Percentiles rank a stretch among this genome's conserved stretches.
Conservation (phyloP, 495 filamentous ascomycete species). For the Penicillium waksmanii region DNA sequence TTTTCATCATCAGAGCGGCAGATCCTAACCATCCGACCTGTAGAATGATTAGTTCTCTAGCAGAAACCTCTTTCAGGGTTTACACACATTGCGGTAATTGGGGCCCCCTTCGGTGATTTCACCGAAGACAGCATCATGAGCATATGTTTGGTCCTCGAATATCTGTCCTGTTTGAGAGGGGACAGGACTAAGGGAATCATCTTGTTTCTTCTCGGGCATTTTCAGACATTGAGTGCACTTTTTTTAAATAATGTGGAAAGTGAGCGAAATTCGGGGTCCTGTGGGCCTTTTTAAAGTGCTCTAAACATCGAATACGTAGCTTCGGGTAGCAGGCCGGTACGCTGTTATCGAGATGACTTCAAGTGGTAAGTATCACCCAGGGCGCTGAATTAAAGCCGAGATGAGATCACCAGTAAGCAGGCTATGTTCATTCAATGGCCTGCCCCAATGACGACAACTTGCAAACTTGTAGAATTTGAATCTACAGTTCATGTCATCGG, state of each 20-base stretch:
- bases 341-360: not conserved
- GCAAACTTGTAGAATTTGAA: not conserved
- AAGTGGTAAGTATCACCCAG: not conserved
- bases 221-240: conserved; percentile 6
- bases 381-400: not conserved
- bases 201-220: conserved; percentile 20
- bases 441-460: not conserved
- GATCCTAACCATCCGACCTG: conserved; percentile 44
- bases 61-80: not conserved
- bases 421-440: not conserved
- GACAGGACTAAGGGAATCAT: conserved; percentile 1
- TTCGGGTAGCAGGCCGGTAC: conserved; percentile 2
- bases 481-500: not conserved
- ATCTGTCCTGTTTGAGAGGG: conserved; percentile 15
- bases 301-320: not conserved
- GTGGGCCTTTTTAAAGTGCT: conserved; percentile 5
- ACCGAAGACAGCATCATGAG: conserved; percentile 27
- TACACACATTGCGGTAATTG: conserved; percentile 25
- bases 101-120: conserved; percentile 25
- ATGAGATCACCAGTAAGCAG: not conserved
- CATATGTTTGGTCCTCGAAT: conserved; percentile 1
- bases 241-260: not conserved
- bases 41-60: conserved; percentile 8
- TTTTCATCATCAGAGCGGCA: conserved; percentile 45
- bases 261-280: not conserved